Conservation (phyloP, 2,329 filamentous ascomycete species). For the Dactylellina leptospora region DNA sequence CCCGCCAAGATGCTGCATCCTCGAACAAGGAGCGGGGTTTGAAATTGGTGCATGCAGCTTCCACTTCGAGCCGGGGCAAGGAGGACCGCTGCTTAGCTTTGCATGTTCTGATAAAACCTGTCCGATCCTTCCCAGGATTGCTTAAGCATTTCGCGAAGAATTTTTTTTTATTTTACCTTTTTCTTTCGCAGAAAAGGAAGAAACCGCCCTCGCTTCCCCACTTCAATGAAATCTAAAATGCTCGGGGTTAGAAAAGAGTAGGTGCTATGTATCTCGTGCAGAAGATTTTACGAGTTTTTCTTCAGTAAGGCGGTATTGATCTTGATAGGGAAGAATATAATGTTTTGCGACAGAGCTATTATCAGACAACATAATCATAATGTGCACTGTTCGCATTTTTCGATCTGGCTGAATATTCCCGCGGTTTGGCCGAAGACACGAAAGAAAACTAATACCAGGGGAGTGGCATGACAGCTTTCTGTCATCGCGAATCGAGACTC, state of each 20-base stretch:
- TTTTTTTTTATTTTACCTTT: slow-evolving; percentile 3
- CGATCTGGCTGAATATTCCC: not conserved
- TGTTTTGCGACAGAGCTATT: not conserved
- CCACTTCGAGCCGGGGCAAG: not conserved
- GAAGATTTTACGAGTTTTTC: no score
- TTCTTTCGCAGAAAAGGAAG: not conserved
- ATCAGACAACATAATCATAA: slow-evolving; percentile 18
- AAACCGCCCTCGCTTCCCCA: not conserved
- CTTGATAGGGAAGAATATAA: not conserved
- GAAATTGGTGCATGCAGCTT: not conserved
- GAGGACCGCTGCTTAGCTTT: not conserved
- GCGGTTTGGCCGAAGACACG: not conserved
- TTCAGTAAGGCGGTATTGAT: no score
- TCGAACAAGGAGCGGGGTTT: slow-evolving; percentile 21
- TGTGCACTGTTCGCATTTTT: slow-evolving; percentile 5
- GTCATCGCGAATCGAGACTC: no score
- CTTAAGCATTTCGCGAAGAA: slow-evolving; percentile 12
- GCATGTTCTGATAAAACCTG: slow-evolving; percentile 4
- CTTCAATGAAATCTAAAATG: no score
- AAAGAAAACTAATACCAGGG: not conserved
- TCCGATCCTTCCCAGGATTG: not conserved
- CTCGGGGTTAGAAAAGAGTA: not conserved
- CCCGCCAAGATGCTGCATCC: slow-evolving; percentile 5
- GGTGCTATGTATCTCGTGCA: no score
- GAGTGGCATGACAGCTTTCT: not conserved